Evolutionary conservation across 441 rosid genomes (phyloP), one percentile per base, ranked within the genome.

Genomic region (California macrophylla): DNA sequence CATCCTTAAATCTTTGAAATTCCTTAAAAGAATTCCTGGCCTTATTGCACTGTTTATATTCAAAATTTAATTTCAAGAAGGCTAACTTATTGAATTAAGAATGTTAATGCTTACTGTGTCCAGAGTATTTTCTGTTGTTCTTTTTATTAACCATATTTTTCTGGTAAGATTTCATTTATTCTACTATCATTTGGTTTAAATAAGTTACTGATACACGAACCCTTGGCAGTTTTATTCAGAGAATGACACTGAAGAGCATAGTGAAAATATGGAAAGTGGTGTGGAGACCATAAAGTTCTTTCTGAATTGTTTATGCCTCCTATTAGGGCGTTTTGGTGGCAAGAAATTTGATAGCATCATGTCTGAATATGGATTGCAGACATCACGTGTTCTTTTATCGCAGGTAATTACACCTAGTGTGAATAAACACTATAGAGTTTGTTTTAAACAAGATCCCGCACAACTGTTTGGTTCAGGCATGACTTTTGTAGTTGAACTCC

Each of bases 271-370:
- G 75, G 83, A 73, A 68, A 81, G 80, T 79, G 78, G 89, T 73
- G 64, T 82, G 45, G 93, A 86, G 82, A 91, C 92, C 71, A 85
- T 79, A 66, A 89, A 85, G 70, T 91, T 93, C 84, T 93, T 93
- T 81, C 73, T 91, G 47, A 88, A 82, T 76, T 89, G 95, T 79
- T 74, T 93, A 73, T 93, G 98, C 84, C 98, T 93, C 74, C 79
- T 93, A 34, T 82, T 93, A 83, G 97, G 98, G 60, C 96, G 96
- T 56, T 77, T 88, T 69, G 89, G 84, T 71, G 74, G 84, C 70
- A 88, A 84, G 81, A 89, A 83, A 76, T 78, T 91, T 32, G 89
- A 87, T 78, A 81, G 74, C 69, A 72, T 73, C 30, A 36, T 87
- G 67, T 83, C 83, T 24, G 93, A 86, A 68, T 86, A 82, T 73